Evolutionary conservation across 768 basidiomycete species (phyloP).

Genomic region (Naganishia kalamii): DNA sequence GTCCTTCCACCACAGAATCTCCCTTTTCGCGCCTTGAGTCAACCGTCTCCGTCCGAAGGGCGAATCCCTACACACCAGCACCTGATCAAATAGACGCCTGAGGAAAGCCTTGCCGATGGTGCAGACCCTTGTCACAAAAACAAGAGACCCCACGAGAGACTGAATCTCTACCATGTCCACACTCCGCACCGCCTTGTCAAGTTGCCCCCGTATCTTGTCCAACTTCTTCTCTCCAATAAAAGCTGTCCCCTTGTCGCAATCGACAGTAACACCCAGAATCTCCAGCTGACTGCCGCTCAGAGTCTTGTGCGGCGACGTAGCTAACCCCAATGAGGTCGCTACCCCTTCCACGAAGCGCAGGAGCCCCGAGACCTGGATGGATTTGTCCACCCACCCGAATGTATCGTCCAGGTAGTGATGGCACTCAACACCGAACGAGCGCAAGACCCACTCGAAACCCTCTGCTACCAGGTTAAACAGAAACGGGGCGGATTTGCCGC

Average conservation of each 20-base stretch:
- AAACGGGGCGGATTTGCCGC: not conserved
- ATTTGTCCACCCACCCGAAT: not conserved
- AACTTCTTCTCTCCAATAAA: not conserved
- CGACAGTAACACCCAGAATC: not conserved
- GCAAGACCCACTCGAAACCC: not conserved
- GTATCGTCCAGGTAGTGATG: not conserved
- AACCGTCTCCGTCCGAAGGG: not conserved
- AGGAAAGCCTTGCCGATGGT: not conserved
- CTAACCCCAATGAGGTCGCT: not conserved
- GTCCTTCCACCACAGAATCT: not conserved
- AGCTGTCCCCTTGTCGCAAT: not conserved
- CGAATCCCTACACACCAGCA: not conserved
- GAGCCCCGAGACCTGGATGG: not conserved
- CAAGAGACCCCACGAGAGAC: not conserved
- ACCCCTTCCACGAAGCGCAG: not conserved
- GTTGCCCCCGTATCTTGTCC: not conserved
- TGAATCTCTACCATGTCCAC: not conserved
- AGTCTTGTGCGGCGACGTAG: not conserved
- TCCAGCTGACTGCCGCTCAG: not conserved
- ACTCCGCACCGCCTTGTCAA: not conserved
- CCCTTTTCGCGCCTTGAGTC: not conserved
- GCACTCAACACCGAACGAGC: not conserved
- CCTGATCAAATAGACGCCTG: not conserved
- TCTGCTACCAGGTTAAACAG: constrained; percentile 5
- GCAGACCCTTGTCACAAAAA: not conserved